These are phyloP conservation scores for Cocos nucifera DNA, from an alignment of 176 grass and related monocot genomes.

Conservation along the genomic window DNA sequence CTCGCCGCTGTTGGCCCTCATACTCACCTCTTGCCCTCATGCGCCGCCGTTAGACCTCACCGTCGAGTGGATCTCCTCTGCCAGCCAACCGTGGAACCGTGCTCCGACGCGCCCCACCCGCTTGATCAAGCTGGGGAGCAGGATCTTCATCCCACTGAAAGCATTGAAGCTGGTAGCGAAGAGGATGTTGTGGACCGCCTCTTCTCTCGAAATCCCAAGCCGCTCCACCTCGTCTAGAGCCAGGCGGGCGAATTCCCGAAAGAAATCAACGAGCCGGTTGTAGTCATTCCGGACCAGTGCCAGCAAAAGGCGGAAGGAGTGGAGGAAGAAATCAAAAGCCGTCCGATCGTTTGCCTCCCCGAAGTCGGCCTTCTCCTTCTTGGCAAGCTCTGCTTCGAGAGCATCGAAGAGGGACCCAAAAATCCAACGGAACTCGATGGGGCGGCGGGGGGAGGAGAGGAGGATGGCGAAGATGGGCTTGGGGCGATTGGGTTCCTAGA, in stretches of 20 bases:
- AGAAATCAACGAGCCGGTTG: constrained; percentile 64
- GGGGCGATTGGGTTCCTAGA: too few relatives aligned
- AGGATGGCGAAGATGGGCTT: too few relatives aligned
- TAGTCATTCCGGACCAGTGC: constrained; percentile 72
- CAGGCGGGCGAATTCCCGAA: constrained; percentile 35
- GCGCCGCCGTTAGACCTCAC: constrained; percentile 39
- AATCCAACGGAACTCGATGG: too few relatives aligned
- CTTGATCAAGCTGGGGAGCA: constrained; percentile 68
- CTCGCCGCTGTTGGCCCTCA: too few relatives aligned
- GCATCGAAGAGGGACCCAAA: constrained; percentile 49
- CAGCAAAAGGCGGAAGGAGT: constrained; percentile 74
- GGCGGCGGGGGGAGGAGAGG: too few relatives aligned
- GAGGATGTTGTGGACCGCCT: constrained; percentile 88
- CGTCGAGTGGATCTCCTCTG: constrained; percentile 64
- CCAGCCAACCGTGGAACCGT: constrained; percentile 45
- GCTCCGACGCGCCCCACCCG: constrained; percentile 77
- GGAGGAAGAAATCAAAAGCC: constrained; percentile 61
- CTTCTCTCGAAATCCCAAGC: constrained; percentile 61
- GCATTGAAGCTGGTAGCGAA: constrained; percentile 98
- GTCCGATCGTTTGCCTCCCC: constrained; percentile 57
- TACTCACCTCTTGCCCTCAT: constrained; percentile 32
- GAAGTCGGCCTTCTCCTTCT: constrained; percentile 65
- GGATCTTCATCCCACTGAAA: constrained; percentile 73
- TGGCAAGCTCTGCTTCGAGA: constrained; percentile 56
- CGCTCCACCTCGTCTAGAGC: constrained; percentile 68